phyloP scores from a whole-genome alignment of 768 basidiomycete species.

The Lactifluus echinatus region DNA sequence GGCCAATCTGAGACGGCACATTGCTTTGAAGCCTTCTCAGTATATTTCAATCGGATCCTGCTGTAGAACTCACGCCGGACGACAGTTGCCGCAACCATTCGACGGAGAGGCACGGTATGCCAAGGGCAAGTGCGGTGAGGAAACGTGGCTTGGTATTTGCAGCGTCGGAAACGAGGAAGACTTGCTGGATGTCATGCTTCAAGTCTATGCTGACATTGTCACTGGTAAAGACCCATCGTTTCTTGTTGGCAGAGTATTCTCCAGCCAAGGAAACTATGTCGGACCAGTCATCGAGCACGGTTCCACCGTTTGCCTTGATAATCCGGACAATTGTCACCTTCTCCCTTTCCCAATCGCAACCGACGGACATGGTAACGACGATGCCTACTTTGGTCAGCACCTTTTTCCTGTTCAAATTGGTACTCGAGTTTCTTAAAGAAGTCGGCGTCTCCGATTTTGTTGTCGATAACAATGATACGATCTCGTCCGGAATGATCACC shows the following conservation, averaged over 20 bases:
- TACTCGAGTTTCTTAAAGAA: slow-evolving; percentile 40
- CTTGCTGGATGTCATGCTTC: slow-evolving; percentile 37
- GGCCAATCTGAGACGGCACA: slow-evolving; percentile 45
- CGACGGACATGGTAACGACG: slow-evolving; percentile 44
- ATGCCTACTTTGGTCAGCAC: slow-evolving; percentile 42
- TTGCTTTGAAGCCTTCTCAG: neutral
- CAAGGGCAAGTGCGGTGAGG: slow-evolving; percentile 72
- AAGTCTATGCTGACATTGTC: slow-evolving; percentile 41
- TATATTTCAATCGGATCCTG: neutral
- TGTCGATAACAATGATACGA: slow-evolving; percentile 37
- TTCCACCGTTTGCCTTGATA: slow-evolving; percentile 46
- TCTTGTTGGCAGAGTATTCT: slow-evolving; percentile 32
- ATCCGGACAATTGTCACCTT: slow-evolving; percentile 36
- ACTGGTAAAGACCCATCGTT: slow-evolving; percentile 45
- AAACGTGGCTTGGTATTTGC: slow-evolving; percentile 68
- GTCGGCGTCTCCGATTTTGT: slow-evolving; percentile 35
- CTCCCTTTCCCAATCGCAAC: slow-evolving; percentile 31
- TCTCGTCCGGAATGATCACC: slow-evolving; percentile 31
- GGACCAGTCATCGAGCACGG: slow-evolving; percentile 55
- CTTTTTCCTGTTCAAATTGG: slow-evolving; percentile 28
- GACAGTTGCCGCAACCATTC: slow-evolving; percentile 44
- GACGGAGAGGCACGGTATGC: slow-evolving; percentile 69
- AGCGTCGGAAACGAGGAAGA: slow-evolving; percentile 64
- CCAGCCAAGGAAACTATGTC: slow-evolving; percentile 51
- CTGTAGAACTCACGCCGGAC: slow-evolving; percentile 22